These are phyloP conservation scores for Suhomyces vadensis DNA, from an alignment of 805 yeast species.

Conservation along the genomic window DNA sequence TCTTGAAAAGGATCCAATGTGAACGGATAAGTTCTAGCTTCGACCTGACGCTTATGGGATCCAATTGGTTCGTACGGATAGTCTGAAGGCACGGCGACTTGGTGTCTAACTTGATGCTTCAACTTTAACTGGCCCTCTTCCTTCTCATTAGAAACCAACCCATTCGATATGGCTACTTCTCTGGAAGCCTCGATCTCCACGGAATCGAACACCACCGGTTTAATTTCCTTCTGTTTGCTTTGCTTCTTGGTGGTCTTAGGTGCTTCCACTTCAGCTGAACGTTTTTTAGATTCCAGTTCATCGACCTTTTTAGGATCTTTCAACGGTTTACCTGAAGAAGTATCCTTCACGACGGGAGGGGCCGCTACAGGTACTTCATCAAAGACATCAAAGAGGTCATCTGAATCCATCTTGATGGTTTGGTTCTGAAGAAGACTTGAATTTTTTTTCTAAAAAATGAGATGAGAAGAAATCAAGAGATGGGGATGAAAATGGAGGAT, in stretches of 20 bases:
- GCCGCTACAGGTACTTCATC: constrained; percentile 51
- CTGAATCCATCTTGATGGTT: constrained; percentile 35
- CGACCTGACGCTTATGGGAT: constrained; percentile 72
- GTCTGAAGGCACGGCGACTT: constrained; percentile 93
- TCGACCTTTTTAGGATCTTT: constrained; percentile 7
- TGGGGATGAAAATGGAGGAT: not conserved
- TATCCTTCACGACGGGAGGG: constrained; percentile 20
- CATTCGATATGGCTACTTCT: constrained; percentile 82
- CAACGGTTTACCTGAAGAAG: constrained; percentile 18
- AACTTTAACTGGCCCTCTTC: constrained; percentile 56
- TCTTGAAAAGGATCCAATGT: constrained; percentile 96
- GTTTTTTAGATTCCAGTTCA: constrained; percentile 13
- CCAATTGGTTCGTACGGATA: constrained; percentile 87
- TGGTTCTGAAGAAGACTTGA: not conserved
- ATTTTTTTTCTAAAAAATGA: constrained; percentile 1
- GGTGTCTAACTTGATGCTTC: constrained; percentile 94
- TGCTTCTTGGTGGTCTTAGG: constrained; percentile 12
- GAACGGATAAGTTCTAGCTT: constrained; percentile 92
- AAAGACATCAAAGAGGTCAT: constrained; percentile 64
- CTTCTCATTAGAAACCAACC: constrained; percentile 48
- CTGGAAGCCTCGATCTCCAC: constrained; percentile 87
- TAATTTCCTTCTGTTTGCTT: constrained; percentile 36
- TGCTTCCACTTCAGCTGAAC: constrained; percentile 7
- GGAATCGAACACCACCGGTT: constrained; percentile 81
- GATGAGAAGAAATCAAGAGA: constrained; percentile 7